These are phyloP conservation scores for Mycena belliarum DNA, from an alignment of 768 basidiomycete species.

Conservation along the genomic window DNA sequence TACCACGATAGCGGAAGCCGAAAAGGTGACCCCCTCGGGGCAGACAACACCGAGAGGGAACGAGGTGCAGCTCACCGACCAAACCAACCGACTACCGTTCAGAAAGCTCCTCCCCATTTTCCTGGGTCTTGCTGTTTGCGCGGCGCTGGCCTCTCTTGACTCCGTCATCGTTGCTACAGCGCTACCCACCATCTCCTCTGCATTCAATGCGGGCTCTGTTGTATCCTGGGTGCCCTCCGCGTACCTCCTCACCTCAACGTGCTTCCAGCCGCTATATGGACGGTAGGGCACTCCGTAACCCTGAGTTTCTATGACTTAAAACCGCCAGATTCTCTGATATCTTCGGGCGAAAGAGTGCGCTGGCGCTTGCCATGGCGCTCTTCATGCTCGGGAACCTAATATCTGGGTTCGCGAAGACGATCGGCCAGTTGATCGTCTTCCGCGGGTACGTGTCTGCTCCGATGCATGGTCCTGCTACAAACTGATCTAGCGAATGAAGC, in stretches of 20 bases:
- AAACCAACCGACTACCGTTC: slow-evolving; percentile 73
- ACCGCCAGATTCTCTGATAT: slow-evolving; percentile 52
- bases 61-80: slow-evolving; percentile 54
- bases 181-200: slow-evolving; percentile 64
- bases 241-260: slow-evolving; percentile 67
- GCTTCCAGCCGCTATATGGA: slow-evolving; percentile 63
- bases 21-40: background rate
- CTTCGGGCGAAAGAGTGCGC: slow-evolving; percentile 62
- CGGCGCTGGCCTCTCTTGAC: slow-evolving; percentile 63
- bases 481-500: background rate
- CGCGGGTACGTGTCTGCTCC: slow-evolving; percentile 38
- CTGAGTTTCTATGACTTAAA: too few relatives aligned
- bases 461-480: background rate
- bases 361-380: slow-evolving; percentile 56
- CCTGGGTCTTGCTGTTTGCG: slow-evolving; percentile 57
- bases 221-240: slow-evolving; percentile 74
- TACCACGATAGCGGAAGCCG: background rate
- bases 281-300: slow-evolving; percentile 28
- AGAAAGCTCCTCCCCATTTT: slow-evolving; percentile 65
- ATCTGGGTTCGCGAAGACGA: slow-evolving; percentile 63
- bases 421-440: slow-evolving; percentile 69
- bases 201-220: slow-evolving; percentile 64
- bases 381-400: slow-evolving; percentile 68
- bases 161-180: slow-evolving; percentile 76
- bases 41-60: background rate